Percentiles rank a stretch among this genome's conserved stretches.
These are phyloP conservation scores for Massariosphaeria phaeospora DNA, from an alignment of 495 filamentous ascomycete species.

Conservation along the genomic window DNA sequence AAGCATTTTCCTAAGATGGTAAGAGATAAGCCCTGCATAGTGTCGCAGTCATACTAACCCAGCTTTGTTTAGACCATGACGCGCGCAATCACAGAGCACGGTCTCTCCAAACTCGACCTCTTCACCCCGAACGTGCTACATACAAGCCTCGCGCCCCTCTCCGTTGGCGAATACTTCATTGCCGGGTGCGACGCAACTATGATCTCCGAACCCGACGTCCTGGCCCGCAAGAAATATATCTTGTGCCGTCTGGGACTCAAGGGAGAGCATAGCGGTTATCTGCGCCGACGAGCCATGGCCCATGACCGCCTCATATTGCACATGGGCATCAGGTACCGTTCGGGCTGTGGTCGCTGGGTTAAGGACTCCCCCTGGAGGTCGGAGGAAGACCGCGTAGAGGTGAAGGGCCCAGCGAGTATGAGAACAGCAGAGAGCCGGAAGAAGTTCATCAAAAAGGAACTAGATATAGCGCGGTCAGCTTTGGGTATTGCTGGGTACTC, in stretches of 20 bases:
- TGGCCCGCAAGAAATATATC: conserved; percentile 9
- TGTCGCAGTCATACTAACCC: not conserved
- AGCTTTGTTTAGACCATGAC: conserved; percentile 11
- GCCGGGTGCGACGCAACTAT: conserved; percentile 4
- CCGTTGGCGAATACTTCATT: not conserved
- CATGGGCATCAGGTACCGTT: not conserved
- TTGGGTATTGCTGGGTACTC: not conserved
- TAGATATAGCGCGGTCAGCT: conserved; percentile 2
- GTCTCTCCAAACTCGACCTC: conserved; percentile 21
- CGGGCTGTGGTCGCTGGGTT: not conserved
- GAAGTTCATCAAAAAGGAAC: not conserved
- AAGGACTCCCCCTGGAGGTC: not conserved
- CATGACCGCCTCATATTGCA: conserved; percentile 5
- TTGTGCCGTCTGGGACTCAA: not conserved
- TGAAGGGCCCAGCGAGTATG: not conserved
- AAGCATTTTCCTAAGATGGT: conserved; percentile 18
- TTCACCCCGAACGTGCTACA: conserved; percentile 24
- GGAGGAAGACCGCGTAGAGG: not conserved
- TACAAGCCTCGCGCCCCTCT: conserved; percentile 8
- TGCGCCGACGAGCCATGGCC: not conserved
- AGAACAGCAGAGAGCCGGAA: not conserved
- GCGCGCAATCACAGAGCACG: not conserved
- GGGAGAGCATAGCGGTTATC: not conserved
- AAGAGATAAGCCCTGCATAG: not conserved
- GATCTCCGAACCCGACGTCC: conserved; percentile 5